Conservation (phyloP, 768 basidiomycete genomes). For the Hydnum rufescens region DNA sequence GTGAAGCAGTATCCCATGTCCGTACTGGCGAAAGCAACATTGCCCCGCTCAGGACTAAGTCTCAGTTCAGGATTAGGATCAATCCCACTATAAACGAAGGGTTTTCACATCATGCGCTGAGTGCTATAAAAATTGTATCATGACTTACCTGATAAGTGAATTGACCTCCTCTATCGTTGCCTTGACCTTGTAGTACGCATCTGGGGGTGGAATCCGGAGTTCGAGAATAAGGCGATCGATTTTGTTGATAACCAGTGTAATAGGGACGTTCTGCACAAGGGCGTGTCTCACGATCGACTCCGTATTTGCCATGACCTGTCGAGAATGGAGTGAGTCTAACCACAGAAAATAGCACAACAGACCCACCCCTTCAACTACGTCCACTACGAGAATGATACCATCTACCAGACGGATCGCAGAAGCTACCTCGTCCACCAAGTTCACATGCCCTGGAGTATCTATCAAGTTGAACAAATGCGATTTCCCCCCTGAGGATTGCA, state of each 20-base stretch:
- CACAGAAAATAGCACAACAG: background rate
- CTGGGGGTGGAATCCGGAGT: slow-evolving; percentile 81
- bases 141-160: slow-evolving; percentile 67
- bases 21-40: slow-evolving; percentile 91
- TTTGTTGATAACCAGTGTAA: slow-evolving; percentile 91
- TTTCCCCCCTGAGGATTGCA: slow-evolving; percentile 72
- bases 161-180: slow-evolving; percentile 99
- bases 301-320: slow-evolving; percentile 78
- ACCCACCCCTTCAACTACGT: slow-evolving; percentile 93
- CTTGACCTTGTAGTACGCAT: slow-evolving; percentile 98
- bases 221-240: slow-evolving; percentile 94
- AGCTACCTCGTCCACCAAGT: slow-evolving; percentile 96
- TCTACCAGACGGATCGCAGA: slow-evolving; percentile 71
- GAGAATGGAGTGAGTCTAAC: slow-evolving; percentile 7
- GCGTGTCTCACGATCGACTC: slow-evolving; percentile 79
- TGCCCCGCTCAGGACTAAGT: slow-evolving; percentile 84
- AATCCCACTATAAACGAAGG: slow-evolving; percentile 24
- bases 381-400: slow-evolving; percentile 83
- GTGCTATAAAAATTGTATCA: background rate
- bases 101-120: slow-evolving; percentile 24
- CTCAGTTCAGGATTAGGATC: slow-evolving; percentile 76
- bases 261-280: slow-evolving; percentile 71
- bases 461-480: slow-evolving; percentile 85
- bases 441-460: slow-evolving; percentile 96
- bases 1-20: slow-evolving; percentile 99